Evolutionary conservation across 2,329 filamentous ascomycete genomes (phyloP).

Genomic region (Pseudogymnoascus sp.): DNA sequence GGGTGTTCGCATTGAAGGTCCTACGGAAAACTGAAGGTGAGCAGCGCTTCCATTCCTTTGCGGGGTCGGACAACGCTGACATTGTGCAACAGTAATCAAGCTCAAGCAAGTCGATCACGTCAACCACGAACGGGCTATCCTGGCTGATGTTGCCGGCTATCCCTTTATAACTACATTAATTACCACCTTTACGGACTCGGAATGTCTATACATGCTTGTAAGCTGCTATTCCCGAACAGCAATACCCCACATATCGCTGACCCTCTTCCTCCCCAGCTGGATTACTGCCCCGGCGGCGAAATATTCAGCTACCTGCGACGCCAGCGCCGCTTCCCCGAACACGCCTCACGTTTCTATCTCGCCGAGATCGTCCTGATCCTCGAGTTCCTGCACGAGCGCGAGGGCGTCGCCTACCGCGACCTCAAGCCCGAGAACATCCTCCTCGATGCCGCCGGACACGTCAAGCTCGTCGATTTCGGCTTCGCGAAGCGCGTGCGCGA

Average conservation of each 20-base stretch:
- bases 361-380: slow-evolving; percentile 78
- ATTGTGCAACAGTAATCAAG: slow-evolving; percentile 53
- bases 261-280: slow-evolving; percentile 38
- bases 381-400: slow-evolving; percentile 71
- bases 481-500: slow-evolving; percentile 73
- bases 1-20: slow-evolving; percentile 78
- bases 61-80: slow-evolving; percentile 10
- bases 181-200: slow-evolving; percentile 70
- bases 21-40: slow-evolving; percentile 56
- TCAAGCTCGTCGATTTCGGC: slow-evolving; percentile 78
- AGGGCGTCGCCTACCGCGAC: slow-evolving; percentile 74
- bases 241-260: slow-evolving; percentile 5
- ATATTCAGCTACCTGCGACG: slow-evolving; percentile 76
- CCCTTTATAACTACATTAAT: slow-evolving; percentile 77
- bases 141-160: slow-evolving; percentile 69
- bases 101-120: slow-evolving; percentile 85
- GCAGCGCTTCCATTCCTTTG: slow-evolving; percentile 11
- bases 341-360: slow-evolving; percentile 72
- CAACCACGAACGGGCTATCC: slow-evolving; percentile 71
- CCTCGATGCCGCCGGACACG: slow-evolving; percentile 68
- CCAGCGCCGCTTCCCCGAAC: slow-evolving; percentile 70
- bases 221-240: slow-evolving; percentile 16
- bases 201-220: slow-evolving; percentile 72
- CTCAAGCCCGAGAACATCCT: slow-evolving; percentile 78
- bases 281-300: slow-evolving; percentile 77